phyloP scores from a whole-genome alignment of 768 basidiomycete genomes.

The Rhizopogon sp. region DNA sequence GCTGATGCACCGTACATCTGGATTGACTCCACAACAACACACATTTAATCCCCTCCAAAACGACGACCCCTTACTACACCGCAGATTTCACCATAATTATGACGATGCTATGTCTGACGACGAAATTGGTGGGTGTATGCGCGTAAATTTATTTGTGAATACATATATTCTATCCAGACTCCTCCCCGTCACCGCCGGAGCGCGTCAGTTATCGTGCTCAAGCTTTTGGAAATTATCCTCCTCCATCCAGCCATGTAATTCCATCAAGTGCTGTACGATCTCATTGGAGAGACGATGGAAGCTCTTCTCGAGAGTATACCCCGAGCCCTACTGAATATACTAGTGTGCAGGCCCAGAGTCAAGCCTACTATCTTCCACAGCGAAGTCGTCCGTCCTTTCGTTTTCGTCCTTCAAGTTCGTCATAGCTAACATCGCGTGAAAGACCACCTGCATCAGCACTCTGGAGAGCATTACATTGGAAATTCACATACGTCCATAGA shows the following conservation, averaged over 20 bases:
- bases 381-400: neutral
- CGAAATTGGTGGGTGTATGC: conserved; percentile 24
- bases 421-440: neutral
- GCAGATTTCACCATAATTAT: conserved; percentile 2
- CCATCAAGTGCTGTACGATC: neutral
- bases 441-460: neutral
- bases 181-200: conserved; percentile 32
- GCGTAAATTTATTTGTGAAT: neutral
- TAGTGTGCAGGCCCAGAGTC: neutral
- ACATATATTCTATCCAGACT: conserved; percentile 25
- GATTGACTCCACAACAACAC: neutral
- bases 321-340: neutral
- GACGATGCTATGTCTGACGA: conserved; percentile 7
- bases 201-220: conserved; percentile 3
- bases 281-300: neutral
- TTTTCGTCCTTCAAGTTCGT: neutral
- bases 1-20: neutral
- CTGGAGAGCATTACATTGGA: neutral
- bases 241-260: neutral
- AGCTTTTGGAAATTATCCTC: neutral
- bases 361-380: neutral
- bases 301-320: neutral
- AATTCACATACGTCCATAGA: neutral
- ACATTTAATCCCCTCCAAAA: neutral
- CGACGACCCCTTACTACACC: neutral